Base-by-base conservation (phyloP, 139 green algal genomes). In the Chlamydomonas sp. region DNA sequence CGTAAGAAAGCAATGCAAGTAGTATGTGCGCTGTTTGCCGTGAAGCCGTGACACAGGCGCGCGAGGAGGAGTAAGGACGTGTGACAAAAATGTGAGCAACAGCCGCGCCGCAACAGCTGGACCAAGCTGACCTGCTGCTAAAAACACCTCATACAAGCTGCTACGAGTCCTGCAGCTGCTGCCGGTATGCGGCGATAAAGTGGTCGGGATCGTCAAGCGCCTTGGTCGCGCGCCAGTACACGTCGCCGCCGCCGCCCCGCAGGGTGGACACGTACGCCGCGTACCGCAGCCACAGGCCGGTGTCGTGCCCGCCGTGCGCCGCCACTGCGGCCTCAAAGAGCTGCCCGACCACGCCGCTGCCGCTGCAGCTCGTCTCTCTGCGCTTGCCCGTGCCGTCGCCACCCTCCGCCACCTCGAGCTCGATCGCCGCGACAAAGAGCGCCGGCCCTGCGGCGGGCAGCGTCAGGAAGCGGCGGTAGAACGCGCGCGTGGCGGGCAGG, bases 181-280 rank as follows among this genome's bases (percentile, higher is more conserved):
- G 48, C 34, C 48, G 58, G 58, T 78, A 84, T 28, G 48, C 4
- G 13, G 58, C 30, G 2, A 85, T 68, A 43, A 92, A 89, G 0
- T 10, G 61, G 16, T 83, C 77, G 1, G 85, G 73, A 0, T 84
- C 73, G 2, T 26, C 34, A 38, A 94, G 69, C 22, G 70, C 72
- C 69, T 88, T 92, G 43, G 73, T 73, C 0, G 87, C 89, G 13
- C 84, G 67, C 86, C 84, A 92, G 60, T 88, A 85, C 8, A 95
- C 35, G 3, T 66, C 20, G 6, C 83, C 87, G 5, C 58, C 50
- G 0, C 79, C 81, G 49, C 69, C 65, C 5, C 47, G n/a, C 1
- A 50, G 36, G 20, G 35, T 31, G 35, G 62, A 28, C 70, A 81
- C 73, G 43, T 74, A 85, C 22, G 43, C 39, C 36, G 76, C 75